Base-by-base conservation (phyloP, 345 rosid species). In the Sonneratia caseolaris region DNA sequence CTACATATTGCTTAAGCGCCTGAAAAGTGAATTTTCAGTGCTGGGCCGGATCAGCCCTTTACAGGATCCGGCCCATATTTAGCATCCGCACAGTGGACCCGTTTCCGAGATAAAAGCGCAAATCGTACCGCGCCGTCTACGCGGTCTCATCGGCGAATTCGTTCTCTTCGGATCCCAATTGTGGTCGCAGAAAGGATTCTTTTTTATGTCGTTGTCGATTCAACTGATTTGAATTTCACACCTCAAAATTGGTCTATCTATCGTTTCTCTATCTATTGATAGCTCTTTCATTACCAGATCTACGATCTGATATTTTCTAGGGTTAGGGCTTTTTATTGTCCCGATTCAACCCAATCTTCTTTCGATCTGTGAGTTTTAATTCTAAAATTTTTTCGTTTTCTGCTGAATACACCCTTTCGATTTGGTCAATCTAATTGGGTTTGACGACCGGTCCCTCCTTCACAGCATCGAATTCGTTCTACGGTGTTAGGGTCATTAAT, bases 291-390 rank as follows among this genome's bases (percentile, higher is more conserved):
- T 62, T 15, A 22, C 47, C 18, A 11, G 55, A 35, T 32, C 59
- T 64, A 42, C 73, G 48, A 4, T 21, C 22, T 65, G 47, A 36
- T 27, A n/a, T 48, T 3, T 69, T 82, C 36, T 75, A 77, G 77
- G 80, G 80, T 77, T 82, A 74, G 66, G 78, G 83, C 18, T 42
- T 49, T 68, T 70, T 62, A 68, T 71, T 80, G 65, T 72, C 35
- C 71, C 8, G 2, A 45, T 42, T 71, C 15, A 5, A 27, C 66
- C 66, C 32, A 42, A 70, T 24, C 27, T 16, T 36, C 37, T 65
- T 24, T 62, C 66, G 76, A 72, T 80, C 79, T 65, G 71, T 27
- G 12, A 14, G 45, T 5, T 4, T 24, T 15, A 24, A 22, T 62
- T 62, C 2, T 27, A 5, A 32, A 27, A 62, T 62, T 62, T 7